These are phyloP conservation scores for Yamadazyma dushanensis DNA, from an alignment of 1,139 yeast species.

Conservation along the genomic window DNA sequence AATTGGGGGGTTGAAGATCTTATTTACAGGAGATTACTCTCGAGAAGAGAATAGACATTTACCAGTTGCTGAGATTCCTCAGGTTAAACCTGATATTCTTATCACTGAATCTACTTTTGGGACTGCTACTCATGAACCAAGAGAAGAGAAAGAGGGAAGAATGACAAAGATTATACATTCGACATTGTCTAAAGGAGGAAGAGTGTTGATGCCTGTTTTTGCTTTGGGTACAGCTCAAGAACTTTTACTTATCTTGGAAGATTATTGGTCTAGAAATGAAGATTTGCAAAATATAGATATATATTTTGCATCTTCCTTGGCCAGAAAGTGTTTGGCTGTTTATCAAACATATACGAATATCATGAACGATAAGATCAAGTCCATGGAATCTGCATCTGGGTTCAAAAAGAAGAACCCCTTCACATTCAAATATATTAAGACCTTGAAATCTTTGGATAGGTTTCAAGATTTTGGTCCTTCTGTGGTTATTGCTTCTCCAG, in stretches of 20 bases:
- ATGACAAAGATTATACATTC: conserved; percentile 81
- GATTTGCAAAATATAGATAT: conserved; percentile 82
- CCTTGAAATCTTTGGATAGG: conserved; percentile 74
- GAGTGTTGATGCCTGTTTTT: conserved; percentile 90
- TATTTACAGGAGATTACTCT: conserved; percentile 96
- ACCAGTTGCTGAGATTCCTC: conserved; percentile 94
- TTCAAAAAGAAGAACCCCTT: conserved; percentile 67
- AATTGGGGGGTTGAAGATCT: conserved; percentile 84
- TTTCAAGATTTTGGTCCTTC: conserved; percentile 95
- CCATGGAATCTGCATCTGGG: conserved; percentile 63
- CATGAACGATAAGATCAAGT: conserved; percentile 91
- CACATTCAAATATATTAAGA: conserved; percentile 81
- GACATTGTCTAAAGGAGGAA: conserved; percentile 84
- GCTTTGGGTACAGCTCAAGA: conserved; percentile 98
- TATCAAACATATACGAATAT: conserved; percentile 94
- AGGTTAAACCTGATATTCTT: conserved; percentile 80
- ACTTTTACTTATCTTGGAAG: conserved; percentile 82
- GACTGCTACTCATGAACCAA: conserved; percentile 94
- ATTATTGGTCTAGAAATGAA: conserved; percentile 85
- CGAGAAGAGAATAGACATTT: conserved; percentile 94
- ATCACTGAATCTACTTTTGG: conserved; percentile 97
- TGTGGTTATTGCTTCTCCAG: conserved; percentile 95
- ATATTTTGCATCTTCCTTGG: conserved; percentile 89
- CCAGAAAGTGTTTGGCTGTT: conserved; percentile 95
- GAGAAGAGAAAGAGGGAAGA: conserved; percentile 79